These are phyloP conservation scores for Aquilaria malaccensis DNA, from an alignment of 345 rosid species.

Conservation along the genomic window DNA sequence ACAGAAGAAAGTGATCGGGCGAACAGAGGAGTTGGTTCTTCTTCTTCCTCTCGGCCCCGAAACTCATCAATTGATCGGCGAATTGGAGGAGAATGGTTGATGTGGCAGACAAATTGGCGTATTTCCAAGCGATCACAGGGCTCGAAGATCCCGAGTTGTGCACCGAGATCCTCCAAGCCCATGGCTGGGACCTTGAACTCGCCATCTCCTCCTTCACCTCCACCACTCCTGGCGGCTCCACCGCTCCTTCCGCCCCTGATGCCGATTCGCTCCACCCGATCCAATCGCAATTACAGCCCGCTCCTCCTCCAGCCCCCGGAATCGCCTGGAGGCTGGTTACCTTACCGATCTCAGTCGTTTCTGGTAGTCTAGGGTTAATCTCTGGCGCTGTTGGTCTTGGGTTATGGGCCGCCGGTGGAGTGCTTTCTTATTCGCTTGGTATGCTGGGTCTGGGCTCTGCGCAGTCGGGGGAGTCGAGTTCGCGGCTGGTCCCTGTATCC, in stretches of 20 bases:
- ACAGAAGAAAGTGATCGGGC: neutral
- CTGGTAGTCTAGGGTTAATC: slow-evolving; percentile 79
- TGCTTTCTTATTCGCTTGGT: slow-evolving; percentile 77
- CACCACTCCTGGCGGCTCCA: slow-evolving; percentile 15
- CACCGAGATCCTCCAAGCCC: slow-evolving; percentile 93
- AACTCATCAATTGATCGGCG: neutral
- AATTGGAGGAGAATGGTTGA: slow-evolving; percentile 52
- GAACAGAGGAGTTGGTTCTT: too few relatives aligned
- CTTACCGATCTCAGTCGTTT: slow-evolving; percentile 70
- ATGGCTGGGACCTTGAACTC: slow-evolving; percentile 96
- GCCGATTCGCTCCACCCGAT: slow-evolving; percentile 15
- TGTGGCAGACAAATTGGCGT: slow-evolving; percentile 76
- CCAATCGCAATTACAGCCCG: slow-evolving; percentile 9
- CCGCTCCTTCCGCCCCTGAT: slow-evolving; percentile 15
- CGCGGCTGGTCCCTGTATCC: slow-evolving; percentile 50
- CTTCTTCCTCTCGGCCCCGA: neutral
- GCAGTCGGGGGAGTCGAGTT: slow-evolving; percentile 37
- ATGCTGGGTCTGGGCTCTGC: slow-evolving; percentile 65
- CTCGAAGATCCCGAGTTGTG: slow-evolving; percentile 88
- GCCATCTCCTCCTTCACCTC: slow-evolving; percentile 87
- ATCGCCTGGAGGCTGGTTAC: slow-evolving; percentile 81
- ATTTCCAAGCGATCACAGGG: slow-evolving; percentile 93
- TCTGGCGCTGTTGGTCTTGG: slow-evolving; percentile 93
- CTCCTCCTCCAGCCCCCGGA: slow-evolving; percentile 40
- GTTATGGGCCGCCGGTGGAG: slow-evolving; percentile 92